phyloP scores from a whole-genome alignment of 176 grass and related monocot species.

The Stipa capillata region DNA sequence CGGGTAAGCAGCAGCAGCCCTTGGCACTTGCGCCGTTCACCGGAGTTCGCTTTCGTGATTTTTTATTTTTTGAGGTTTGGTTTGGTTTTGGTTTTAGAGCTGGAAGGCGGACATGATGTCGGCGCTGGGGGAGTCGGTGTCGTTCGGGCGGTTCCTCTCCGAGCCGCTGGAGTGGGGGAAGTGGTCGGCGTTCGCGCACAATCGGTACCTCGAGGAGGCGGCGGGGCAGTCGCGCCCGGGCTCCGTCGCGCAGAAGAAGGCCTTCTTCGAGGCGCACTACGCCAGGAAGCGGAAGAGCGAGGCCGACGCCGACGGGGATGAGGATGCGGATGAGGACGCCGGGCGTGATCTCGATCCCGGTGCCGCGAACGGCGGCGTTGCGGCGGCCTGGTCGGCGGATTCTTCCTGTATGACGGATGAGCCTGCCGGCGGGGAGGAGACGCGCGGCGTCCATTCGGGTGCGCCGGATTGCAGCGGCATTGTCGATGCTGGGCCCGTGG shows the following conservation, averaged over 20 bases:
- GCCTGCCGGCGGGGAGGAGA: not conserved
- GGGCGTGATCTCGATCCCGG: not conserved
- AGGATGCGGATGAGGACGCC: not conserved
- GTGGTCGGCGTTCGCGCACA: constrained; percentile 62
- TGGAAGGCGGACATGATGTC: constrained; percentile 50
- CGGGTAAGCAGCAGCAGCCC: not conserved
- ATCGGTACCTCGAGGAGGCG: constrained; percentile 66
- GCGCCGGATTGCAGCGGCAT: not conserved
- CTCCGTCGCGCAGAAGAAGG: constrained; percentile 70
- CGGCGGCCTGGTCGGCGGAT: not conserved
- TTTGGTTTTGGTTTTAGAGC: not conserved
- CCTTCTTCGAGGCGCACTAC: constrained; percentile 73
- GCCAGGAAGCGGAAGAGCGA: constrained; percentile 37
- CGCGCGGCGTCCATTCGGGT: not conserved
- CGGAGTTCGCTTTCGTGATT: not conserved
- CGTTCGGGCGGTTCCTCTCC: constrained; percentile 67
- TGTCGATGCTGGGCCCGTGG: not conserved
- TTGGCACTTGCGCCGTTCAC: no score
- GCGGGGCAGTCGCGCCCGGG: constrained; percentile 48
- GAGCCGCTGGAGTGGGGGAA: constrained; percentile 76
- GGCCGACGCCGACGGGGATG: not conserved
- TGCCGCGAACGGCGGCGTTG: not conserved
- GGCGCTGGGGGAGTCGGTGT: constrained; percentile 63
- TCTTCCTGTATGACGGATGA: constrained; percentile 33
- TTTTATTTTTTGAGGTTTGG: not conserved